A percentile compares a stretch with the other conserved stretches of the same genome.
phyloP scores from a whole-genome alignment of 495 filamentous ascomycete genomes.

The Parmelia sp. region DNA sequence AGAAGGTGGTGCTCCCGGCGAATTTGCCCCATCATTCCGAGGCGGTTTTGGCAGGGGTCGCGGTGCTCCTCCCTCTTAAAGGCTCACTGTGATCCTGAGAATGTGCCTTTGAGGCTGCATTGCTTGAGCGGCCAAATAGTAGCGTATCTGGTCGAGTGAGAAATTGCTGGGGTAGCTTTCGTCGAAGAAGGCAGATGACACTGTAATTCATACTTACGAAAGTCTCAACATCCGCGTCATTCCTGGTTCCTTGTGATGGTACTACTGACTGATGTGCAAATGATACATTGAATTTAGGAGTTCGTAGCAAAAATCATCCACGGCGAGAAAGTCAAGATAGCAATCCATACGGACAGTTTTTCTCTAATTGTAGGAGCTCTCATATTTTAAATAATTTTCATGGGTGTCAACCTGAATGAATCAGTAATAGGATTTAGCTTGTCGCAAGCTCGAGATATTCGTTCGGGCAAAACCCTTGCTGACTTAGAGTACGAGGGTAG shows the following conservation, averaged over 20 bases:
- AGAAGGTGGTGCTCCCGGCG: constrained; percentile 91
- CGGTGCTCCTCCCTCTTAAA: constrained; percentile 60
- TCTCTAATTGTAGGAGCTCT: no score
- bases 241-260: not conserved
- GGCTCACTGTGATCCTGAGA: not conserved
- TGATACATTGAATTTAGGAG: no score
- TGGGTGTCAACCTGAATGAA: no score
- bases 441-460: no score
- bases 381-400: no score
- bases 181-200: constrained; percentile 41
- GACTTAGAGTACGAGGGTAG: no score
- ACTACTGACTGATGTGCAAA: not conserved
- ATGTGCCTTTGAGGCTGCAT: not conserved
- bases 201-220: constrained; percentile 26
- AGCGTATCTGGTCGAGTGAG: constrained; percentile 45
- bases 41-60: constrained; percentile 91
- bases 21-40: constrained; percentile 94
- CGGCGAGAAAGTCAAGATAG: no score
- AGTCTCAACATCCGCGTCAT: not conserved
- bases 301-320: no score
- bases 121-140: constrained; percentile 18
- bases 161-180: constrained; percentile 41
- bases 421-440: no score
- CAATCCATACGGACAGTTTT: no score
- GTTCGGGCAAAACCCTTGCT: no score